Evolutionary conservation across 2,329 filamentous ascomycete genomes (phyloP), one percentile per base, ranked within the genome.

Genomic region (Exophiala phaeomuriformis): DNA sequence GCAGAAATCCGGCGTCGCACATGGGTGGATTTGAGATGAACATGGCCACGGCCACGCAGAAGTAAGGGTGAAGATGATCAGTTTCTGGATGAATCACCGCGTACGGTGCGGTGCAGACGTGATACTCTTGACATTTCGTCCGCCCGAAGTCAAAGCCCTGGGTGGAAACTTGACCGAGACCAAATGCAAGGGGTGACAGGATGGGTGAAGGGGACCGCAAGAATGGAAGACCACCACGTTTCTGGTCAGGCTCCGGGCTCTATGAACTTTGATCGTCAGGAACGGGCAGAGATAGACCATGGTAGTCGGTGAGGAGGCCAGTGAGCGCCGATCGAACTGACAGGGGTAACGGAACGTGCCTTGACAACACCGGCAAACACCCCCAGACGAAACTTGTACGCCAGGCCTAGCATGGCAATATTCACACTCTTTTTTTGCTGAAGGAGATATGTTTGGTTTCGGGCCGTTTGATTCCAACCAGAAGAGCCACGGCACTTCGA

Each of bases 241-340:
- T 37, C 37, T 55, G 47, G 47, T 27, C 48, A 45, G 28, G 40
- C 35, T 29, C 28, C 49, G 29, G 31, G 8, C 46, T 39, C 12
- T 40, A 45, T 47, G 41, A 39, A 41, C 42, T 39, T 6, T 29
- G 54, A 56, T 56, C 50, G 54, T 43, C 54, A 56, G 54, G 54
- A 47, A 56, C 54, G 40, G 48, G 43, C 33, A 28, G 47, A 28
- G 47, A 28, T 27, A 41, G 39, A 41, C 39, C 19, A 27, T 19
- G 19, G 19, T 19, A 19, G 19, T 19, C 19, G 19, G 5, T 6
- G 39, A 28, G 10, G 19, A 41, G 39, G 9, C 39, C 39, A 41
- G 39, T 27, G 19, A 19, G 19, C 19, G 19, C 19, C 19, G 19
- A 19, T 19, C 2, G 19, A 19, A 19, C 19, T 19, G 19, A 19